Evolutionary conservation across 2,329 filamentous ascomycete species (phyloP), one percentile per base, ranked within the genome.

Genomic region (Penicillium sp.): DNA sequence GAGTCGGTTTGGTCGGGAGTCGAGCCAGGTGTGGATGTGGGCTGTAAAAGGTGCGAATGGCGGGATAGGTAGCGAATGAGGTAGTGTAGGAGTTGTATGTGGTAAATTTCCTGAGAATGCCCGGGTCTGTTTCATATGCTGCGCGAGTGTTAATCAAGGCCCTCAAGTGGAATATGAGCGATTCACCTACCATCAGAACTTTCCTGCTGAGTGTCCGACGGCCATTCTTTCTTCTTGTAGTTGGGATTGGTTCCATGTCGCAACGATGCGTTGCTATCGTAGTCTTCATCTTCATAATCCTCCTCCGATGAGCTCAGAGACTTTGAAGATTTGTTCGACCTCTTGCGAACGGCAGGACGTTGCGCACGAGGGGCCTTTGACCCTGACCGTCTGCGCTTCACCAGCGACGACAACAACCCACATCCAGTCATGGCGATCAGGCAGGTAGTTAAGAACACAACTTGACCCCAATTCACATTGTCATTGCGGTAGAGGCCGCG

Each of bases 21-120:
- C 94, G 89, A 57, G 87, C 84, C n/a, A 87, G 85, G 68, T 97
- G 91, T 20, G 86, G 83, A 74, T 97, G 94, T 53, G 85, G 84
- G 55, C 88, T 85, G 75, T 89, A 92, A 73, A 97, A 97, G 42
- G 92, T 86, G 55, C 93, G 86, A 60, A 97, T 82, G 32, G 82
- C 83, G 2, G 86, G 82, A 71, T 97, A 97, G 9, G 83, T 86
- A 61, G 87, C 79, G 37, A 81, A 76, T 16, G 80, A 81, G 3
- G 92, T 92, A n/a, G 81, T 86, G 72, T 92, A 96, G 5, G 86
- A 81, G 67, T 83, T 82, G 64, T 88, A 81, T 38, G 83, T 81
- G 14, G 90, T 92, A 72, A 93, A 82, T 65, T 92, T 89, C 71
- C 82, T 88, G 58, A 97, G 80, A 13, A 97, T 81, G n/a, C 86